Evolutionary conservation across 1,139 yeast species (phyloP).

Genomic region (Yamadazyma pseudoaaseri): DNA sequence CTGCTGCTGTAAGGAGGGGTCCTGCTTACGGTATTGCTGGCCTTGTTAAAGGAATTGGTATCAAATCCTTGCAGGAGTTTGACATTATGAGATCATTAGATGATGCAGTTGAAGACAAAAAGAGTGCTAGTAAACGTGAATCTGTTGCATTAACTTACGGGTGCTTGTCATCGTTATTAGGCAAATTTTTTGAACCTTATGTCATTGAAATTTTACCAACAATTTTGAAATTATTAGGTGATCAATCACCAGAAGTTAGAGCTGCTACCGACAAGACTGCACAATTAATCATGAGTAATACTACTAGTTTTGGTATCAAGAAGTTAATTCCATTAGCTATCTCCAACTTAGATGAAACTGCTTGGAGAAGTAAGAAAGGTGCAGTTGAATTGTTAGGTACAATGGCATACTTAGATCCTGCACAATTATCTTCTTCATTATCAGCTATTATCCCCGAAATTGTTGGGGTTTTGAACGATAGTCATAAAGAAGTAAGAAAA

Average conservation of each 20-base stretch:
- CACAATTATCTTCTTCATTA: conserved; percentile 85
- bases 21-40: conserved; percentile 98
- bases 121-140: conserved; percentile 72
- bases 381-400: conserved; percentile 95
- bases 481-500: conserved; percentile 94
- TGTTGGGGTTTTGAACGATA: conserved; percentile 90
- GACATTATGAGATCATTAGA: conserved; percentile 73
- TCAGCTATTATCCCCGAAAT: conserved; percentile 93
- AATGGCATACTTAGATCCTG: conserved; percentile 96
- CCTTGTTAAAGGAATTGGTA: conserved; percentile 85
- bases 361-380: conserved; percentile 97
- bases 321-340: conserved; percentile 89
- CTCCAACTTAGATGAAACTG: conserved; percentile 78
- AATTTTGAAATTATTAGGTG: conserved; percentile 81
- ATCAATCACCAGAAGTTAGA: conserved; percentile 79
- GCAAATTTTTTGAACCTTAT: conserved; percentile 86
- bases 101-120: conserved; percentile 90
- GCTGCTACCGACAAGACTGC: conserved; percentile 88
- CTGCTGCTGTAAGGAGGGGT: conserved; percentile 71
- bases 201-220: conserved; percentile 86
- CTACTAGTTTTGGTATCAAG: conserved; percentile 91
- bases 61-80: conserved; percentile 68
- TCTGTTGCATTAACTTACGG: conserved; percentile 88
- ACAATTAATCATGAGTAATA: conserved; percentile 80
- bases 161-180: conserved; percentile 74